phyloP scores from a whole-genome alignment of 2,329 filamentous ascomycete genomes.

The Xylaria sp. region DNA sequence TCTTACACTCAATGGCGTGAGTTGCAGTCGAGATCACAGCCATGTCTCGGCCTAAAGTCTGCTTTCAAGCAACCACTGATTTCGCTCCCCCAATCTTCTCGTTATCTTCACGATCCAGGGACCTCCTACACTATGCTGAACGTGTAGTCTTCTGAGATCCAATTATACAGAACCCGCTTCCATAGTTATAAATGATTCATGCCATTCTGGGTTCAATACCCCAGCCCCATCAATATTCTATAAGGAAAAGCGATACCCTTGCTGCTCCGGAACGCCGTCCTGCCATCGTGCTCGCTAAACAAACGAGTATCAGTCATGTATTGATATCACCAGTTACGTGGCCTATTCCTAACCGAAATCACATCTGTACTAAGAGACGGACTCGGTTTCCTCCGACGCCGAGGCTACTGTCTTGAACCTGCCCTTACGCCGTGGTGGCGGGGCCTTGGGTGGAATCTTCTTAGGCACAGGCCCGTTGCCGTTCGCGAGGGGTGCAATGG shows the following conservation, averaged over 20 bases:
- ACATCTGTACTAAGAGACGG: conserved; percentile 1
- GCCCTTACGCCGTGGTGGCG: conserved; percentile 51
- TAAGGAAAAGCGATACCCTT: neutral
- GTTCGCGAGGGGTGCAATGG: conserved; percentile 11
- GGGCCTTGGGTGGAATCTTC: conserved; percentile 44
- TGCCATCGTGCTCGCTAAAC: neutral
- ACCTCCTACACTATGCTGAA: conserved; percentile 34
- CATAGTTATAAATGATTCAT: too few relatives aligned
- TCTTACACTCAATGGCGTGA: neutral
- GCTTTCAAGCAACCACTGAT: neutral
- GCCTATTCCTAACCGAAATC: neutral
- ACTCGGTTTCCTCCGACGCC: conserved; percentile 28
- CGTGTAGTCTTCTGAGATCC: conserved; percentile 22
- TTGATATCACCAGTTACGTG: neutral
- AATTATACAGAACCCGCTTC: neutral
- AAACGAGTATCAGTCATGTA: neutral
- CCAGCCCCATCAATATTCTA: neutral
- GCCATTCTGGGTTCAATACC: neutral
- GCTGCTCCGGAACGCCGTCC: neutral
- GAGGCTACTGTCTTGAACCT: conserved; percentile 44
- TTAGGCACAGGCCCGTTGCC: conserved; percentile 24
- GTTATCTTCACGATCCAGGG: neutral
- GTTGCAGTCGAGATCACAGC: neutral
- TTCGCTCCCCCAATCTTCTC: neutral
- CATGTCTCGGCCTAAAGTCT: neutral